Conservation (phyloP, 2,329 filamentous ascomycete species). For the Dactylella cylindrospora region DNA sequence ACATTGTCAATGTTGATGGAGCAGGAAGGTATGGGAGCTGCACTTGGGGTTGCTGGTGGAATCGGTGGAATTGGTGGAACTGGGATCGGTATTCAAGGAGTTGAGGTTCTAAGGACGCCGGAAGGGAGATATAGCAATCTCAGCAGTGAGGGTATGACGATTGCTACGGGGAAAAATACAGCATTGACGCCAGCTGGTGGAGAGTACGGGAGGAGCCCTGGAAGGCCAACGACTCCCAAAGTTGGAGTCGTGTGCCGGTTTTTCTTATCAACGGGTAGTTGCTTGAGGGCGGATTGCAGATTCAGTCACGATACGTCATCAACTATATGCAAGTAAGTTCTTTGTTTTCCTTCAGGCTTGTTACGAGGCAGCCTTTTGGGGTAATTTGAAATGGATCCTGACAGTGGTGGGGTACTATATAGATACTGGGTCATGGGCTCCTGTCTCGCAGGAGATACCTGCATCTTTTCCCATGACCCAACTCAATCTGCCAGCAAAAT, state of each 20-base stretch:
- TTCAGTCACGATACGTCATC: constrained; percentile 96
- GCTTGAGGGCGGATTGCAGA: constrained; percentile 89
- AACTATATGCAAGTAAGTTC: constrained; percentile 80
- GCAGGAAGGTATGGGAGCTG: constrained; percentile 49
- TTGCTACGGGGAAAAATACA: constrained; percentile 52
- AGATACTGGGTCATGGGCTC: constrained; percentile 91
- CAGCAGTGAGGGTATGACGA: constrained; percentile 37
- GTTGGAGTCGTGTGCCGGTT: constrained; percentile 95
- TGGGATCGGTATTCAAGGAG: constrained; percentile 4
- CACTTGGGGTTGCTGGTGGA: background rate
- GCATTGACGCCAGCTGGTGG: constrained; percentile 54
- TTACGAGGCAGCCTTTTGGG: no score
- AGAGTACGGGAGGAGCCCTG: constrained; percentile 55
- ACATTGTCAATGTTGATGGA: constrained; percentile 90
- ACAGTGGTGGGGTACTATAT: no score
- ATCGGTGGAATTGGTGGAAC: background rate
- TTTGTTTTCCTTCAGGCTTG: constrained; percentile 61
- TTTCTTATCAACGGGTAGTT: constrained; percentile 92
- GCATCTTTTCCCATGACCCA: constrained; percentile 96
- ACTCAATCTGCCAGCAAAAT: constrained; percentile 81
- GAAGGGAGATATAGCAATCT: constrained; percentile 33
- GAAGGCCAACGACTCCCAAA: constrained; percentile 76
- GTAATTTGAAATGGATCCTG: no score
- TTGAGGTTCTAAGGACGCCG: constrained; percentile 29
- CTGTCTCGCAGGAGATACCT: constrained; percentile 88